Percentiles rank a stretch among this genome's conserved stretches.
Conservation (phyloP, 768 basidiomycete genomes). For the Kwoniella heveanensis region DNA sequence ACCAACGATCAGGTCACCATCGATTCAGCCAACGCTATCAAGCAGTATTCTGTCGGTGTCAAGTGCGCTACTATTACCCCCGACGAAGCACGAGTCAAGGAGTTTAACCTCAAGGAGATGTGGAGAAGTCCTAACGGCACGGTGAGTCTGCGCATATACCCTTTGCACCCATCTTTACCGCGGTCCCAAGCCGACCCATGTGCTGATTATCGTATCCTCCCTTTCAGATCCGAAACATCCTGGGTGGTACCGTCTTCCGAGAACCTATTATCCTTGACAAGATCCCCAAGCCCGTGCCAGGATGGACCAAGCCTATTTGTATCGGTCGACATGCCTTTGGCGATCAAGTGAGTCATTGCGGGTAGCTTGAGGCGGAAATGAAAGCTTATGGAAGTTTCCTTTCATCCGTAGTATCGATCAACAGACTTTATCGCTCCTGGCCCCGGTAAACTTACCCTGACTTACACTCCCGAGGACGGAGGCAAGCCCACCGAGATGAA, state of each 20-base stretch:
- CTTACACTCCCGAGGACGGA: slow-evolving; percentile 81
- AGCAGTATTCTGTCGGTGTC: slow-evolving; percentile 92
- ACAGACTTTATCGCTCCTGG: slow-evolving; percentile 91
- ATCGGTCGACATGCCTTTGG: slow-evolving; percentile 98
- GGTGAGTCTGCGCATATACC: slow-evolving; percentile 59
- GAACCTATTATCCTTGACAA: slow-evolving; percentile 91
- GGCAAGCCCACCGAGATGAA: slow-evolving; percentile 68
- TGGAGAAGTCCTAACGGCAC: slow-evolving; percentile 97
- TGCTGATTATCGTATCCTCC: too few relatives aligned
- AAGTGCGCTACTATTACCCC: slow-evolving; percentile 99
- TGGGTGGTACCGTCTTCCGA: slow-evolving; percentile 97
- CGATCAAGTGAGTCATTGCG: slow-evolving; percentile 80
- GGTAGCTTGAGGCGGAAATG: too few relatives aligned
- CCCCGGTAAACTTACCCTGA: slow-evolving; percentile 88
- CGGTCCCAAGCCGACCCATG: neutral
- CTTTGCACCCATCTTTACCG: neutral
- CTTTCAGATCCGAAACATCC: slow-evolving; percentile 85
- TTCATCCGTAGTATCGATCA: slow-evolving; percentile 72
- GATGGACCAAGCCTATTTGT: slow-evolving; percentile 94
- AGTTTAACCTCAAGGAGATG: slow-evolving; percentile 99
- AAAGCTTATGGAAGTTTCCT: too few relatives aligned
- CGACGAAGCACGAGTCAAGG: slow-evolving; percentile 90
- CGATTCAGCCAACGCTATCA: slow-evolving; percentile 91
- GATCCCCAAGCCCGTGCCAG: slow-evolving; percentile 91
- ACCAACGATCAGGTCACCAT: slow-evolving; percentile 91